These are phyloP conservation scores for Trypanosoma rangeli DNA, from an alignment of 208 protist genomes.

Conservation along the genomic window DNA sequence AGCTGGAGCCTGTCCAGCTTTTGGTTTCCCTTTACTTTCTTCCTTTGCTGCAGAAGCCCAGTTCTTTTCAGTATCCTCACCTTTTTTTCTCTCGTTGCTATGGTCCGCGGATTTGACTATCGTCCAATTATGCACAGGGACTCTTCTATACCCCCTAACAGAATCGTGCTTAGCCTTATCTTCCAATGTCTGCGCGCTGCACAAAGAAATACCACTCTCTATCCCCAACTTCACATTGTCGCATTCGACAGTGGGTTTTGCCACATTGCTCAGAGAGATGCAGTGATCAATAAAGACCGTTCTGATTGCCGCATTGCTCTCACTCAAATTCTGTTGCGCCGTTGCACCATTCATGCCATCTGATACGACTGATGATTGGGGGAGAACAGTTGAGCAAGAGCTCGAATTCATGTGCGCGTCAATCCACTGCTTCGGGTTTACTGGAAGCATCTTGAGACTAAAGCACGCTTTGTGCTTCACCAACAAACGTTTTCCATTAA, in stretches of 20 bases:
- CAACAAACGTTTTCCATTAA: constrained; percentile 28
- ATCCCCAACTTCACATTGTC: not conserved
- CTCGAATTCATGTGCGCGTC: constrained; percentile 31
- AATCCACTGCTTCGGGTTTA: constrained; percentile 60
- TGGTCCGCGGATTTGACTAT: too few species aligned
- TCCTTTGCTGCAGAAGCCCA: not conserved
- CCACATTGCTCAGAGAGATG: not conserved
- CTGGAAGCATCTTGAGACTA: constrained; percentile 41
- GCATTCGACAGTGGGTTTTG: not conserved
- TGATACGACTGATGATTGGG: constrained; percentile 2
- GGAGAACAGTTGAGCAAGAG: not conserved
- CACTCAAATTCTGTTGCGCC: not conserved
- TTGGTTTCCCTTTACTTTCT: not conserved
- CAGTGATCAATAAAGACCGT: constrained; percentile 2
- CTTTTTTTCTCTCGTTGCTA: too few species aligned
- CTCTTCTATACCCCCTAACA: not conserved
- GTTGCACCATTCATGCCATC: constrained; percentile 17
- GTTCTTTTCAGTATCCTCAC: too few species aligned
- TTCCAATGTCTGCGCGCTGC: too few species aligned
- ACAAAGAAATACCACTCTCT: not conserved
- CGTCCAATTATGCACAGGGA: not conserved
- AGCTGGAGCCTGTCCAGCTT: not conserved
- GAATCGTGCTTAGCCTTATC: too few species aligned
- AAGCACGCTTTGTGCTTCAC: constrained; percentile 28
- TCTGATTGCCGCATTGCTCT: not conserved